Evolutionary conservation across 2,329 filamentous ascomycete species (phyloP), one percentile per base, ranked within the genome.

Genomic region (Colletotrichum sp.): DNA sequence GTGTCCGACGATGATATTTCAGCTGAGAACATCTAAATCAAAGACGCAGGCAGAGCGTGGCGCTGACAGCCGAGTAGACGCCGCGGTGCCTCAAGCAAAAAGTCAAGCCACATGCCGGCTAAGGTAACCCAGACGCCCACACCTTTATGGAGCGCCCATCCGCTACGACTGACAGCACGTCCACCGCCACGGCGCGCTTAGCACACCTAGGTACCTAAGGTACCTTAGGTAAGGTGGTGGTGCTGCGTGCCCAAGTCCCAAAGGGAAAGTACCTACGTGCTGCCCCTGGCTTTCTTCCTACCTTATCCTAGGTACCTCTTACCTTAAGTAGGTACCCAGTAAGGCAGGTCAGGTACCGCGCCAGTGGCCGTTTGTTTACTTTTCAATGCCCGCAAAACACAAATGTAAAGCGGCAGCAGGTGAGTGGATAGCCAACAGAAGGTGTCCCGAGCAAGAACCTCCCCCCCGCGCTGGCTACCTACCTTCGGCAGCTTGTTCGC

Each of bases 21-120:
- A 52, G n/a, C 44, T n/a, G 44, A 12, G n/a, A 52, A 6, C 44
- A 52, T 52, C n/a, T 52, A 32, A 59, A 68, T 25, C 22, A 68
- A 66, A 71, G 62, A 63, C 44, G 49, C n/a, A 36, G 71, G 55
- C 16, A 73, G 71, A 74, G 44, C 71, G 67, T 71, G 71, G 57
- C 67, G 39, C 55, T n/a, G 32, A 69, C n/a, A 72, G 22, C 65
- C 57, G 71, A 63, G 30, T 44, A n/a, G 29, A 73, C 67, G 67
- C 71, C 71, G 70, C 44, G 44, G 44, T 52, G 22, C 44, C 71
- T 68, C 39, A 57, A 36, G 64, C 64, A 32, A 52, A 36, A n/a
- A 39, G 22, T 64, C 22, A 68, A 69, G 64, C 70, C 70, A 69
- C 64, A 69, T 44, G 32, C n/a, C 16, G 13, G 29, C 44, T 25